These are phyloP conservation scores for Euphrasia confusa DNA, from an alignment of 257 asterid species.

Conservation along the genomic window DNA sequence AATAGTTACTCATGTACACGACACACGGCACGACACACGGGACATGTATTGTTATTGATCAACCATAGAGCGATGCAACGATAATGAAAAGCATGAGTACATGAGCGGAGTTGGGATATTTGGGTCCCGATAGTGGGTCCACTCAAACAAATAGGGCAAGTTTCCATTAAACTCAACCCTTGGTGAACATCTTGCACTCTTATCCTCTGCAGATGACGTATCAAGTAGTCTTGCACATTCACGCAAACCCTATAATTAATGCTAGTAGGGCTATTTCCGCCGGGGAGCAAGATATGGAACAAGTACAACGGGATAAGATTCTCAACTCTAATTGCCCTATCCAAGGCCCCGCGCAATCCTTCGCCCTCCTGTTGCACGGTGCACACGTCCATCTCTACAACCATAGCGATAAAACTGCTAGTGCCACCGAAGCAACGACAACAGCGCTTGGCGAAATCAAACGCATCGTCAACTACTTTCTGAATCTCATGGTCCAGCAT, in stretches of 20 bases:
- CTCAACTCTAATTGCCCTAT: slow-evolving; percentile 2
- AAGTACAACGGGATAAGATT: not conserved
- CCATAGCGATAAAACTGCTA: not conserved
- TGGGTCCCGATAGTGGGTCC: not conserved
- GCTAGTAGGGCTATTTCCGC: too few species aligned
- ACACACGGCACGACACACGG: not conserved
- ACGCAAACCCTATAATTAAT: not conserved
- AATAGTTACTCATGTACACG: too few species aligned
- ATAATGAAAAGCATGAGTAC: not conserved
- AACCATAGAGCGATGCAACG: not conserved
- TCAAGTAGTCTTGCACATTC: not conserved
- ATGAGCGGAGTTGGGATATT: not conserved
- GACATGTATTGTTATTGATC: not conserved
- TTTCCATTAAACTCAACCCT: not conserved
- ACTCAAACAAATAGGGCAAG: not conserved
- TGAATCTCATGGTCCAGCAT: not conserved
- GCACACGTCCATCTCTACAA: not conserved
- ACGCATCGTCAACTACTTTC: not conserved
- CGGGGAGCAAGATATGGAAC: not conserved
- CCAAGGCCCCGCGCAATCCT: not conserved
- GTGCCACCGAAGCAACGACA: too few species aligned
- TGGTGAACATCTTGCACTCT: not conserved
- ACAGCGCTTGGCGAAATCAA: not conserved
- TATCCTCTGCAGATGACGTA: not conserved
- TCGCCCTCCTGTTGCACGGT: slow-evolving; percentile 7